These are phyloP conservation scores for Ganoderma leucocontextum DNA, from an alignment of 1,284 basidiomycete species.

Conservation along the genomic window DNA sequence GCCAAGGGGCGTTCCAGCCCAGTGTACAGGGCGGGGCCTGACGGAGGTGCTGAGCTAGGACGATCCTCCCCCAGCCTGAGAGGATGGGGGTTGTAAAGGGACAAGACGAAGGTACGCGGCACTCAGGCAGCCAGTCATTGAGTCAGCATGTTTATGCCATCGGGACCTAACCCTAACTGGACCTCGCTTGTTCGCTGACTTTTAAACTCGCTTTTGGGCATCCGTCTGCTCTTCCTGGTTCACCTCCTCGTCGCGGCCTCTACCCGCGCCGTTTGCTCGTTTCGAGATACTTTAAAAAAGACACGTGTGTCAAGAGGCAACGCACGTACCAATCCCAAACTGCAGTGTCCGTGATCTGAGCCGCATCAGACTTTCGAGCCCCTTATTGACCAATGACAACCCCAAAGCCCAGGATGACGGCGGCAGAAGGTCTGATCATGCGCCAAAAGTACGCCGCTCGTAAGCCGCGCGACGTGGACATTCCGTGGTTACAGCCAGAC, in stretches of 20 bases:
- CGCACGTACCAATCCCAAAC: background rate
- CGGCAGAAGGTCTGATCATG: background rate
- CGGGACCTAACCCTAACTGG: background rate
- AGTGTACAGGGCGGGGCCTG: background rate
- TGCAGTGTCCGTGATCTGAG: background rate
- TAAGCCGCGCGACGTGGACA: background rate
- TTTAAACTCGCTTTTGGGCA: constrained; percentile 4
- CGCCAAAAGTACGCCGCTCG: background rate
- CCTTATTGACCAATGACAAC: background rate
- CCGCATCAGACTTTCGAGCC: background rate
- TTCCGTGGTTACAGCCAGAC: background rate
- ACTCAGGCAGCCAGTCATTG: background rate
- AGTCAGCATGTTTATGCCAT: background rate
- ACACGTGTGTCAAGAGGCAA: background rate
- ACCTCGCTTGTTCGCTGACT: constrained; percentile 8
- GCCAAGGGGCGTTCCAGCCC: background rate
- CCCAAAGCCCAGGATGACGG: background rate
- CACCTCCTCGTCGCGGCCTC: background rate
- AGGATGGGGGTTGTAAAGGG: background rate
- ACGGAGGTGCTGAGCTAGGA: background rate
- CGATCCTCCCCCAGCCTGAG: background rate
- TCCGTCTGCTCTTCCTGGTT: background rate
- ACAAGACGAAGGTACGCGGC: background rate
- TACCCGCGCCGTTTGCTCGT: background rate
- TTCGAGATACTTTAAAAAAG: background rate